phyloP scores from a whole-genome alignment of 768 basidiomycete genomes.

The Tylopilus sp. region DNA sequence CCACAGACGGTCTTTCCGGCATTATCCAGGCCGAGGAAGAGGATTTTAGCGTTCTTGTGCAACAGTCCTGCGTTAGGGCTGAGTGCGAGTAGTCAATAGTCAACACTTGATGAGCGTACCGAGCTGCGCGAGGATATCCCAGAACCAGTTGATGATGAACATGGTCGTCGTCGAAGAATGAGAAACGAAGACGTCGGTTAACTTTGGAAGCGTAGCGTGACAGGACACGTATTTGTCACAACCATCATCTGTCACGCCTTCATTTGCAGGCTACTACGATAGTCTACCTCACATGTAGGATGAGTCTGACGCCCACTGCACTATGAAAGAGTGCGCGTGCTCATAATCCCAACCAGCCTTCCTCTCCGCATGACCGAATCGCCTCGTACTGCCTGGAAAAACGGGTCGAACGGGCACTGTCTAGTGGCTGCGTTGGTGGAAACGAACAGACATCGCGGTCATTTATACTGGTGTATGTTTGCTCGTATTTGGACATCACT shows the following conservation, averaged over 20 bases:
- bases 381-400: conserved; percentile 49
- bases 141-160: conserved; percentile 94
- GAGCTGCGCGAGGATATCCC: conserved; percentile 90
- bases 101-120: conserved; percentile 48
- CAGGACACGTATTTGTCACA: conserved; percentile 15
- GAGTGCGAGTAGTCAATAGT: neutral
- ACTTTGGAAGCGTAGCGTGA: conserved; percentile 10
- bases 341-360: conserved; percentile 56
- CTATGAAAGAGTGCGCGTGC: conserved; percentile 48
- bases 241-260: neutral
- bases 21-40: conserved; percentile 98
- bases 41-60: conserved; percentile 99
- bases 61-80: conserved; percentile 56
- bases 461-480: conserved; percentile 26
- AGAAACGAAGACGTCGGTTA: conserved; percentile 22
- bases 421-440: conserved; percentile 55
- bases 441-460: neutral
- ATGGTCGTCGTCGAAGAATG: conserved; percentile 39
- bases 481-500: conserved; percentile 29
- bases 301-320: conserved; percentile 65
- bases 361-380: conserved; percentile 69
- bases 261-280: no score
- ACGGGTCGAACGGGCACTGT: conserved; percentile 66
- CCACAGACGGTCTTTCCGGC: conserved; percentile 92
- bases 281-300: conserved; percentile 48